Percentiles rank a stretch among this genome's conserved stretches.
Conservation (phyloP, 306 rosid genomes). For the Betula pendula region DNA sequence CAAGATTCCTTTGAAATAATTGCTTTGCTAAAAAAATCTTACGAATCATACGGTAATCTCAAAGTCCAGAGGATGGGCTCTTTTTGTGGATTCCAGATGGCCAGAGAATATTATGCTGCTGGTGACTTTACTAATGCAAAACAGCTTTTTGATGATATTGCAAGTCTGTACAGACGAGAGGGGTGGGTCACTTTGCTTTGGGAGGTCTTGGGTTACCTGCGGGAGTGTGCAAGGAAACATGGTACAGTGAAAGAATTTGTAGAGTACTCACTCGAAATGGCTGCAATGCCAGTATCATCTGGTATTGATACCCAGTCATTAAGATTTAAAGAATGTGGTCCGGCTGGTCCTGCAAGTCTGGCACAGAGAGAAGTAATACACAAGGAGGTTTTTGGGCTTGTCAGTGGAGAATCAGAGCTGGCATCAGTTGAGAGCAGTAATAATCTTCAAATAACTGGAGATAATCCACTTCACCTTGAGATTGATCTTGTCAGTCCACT, state of each 20-base stretch:
- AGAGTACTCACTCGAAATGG: slow-evolving; percentile 96
- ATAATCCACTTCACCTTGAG: slow-evolving; percentile 72
- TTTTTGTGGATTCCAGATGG: slow-evolving; percentile 82
- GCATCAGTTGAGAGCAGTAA: slow-evolving; percentile 37
- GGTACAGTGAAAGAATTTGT: slow-evolving; percentile 64
- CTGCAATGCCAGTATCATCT: slow-evolving; percentile 78
- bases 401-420: slow-evolving; percentile 45
- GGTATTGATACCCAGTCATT: slow-evolving; percentile 50
- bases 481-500: slow-evolving; percentile 94
- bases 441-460: slow-evolving; percentile 51
- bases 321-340: slow-evolving; percentile 61
- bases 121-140: slow-evolving; percentile 70
- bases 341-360: slow-evolving; percentile 75
- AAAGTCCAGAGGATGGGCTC: slow-evolving; percentile 76
- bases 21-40: slow-evolving; percentile 72
- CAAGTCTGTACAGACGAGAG: slow-evolving; percentile 87
- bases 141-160: slow-evolving; percentile 60
- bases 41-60: slow-evolving; percentile 58
- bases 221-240: slow-evolving; percentile 76
- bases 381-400: slow-evolving; percentile 72
- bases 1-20: slow-evolving; percentile 87
- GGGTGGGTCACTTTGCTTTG: slow-evolving; percentile 93
- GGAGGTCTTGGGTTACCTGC: slow-evolving; percentile 88
- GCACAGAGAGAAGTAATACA: slow-evolving; percentile 70
- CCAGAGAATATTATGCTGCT: slow-evolving; percentile 73